Conservation (phyloP, 192 early-diverging fungal genomes). For the Umbelopsis vinacea region DNA sequence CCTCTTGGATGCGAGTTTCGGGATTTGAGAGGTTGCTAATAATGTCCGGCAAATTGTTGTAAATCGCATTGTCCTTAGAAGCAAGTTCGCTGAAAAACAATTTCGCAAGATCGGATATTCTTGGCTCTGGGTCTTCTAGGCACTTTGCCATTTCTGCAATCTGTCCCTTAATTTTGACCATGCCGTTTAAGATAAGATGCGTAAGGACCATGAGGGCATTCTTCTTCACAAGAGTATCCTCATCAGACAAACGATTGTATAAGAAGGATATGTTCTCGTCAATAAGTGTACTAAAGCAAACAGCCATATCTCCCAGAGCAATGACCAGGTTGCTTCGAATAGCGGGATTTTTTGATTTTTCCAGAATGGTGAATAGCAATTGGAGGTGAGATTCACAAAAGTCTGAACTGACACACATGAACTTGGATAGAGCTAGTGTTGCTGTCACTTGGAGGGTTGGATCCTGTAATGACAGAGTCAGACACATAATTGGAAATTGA, state of each 20-base stretch:
- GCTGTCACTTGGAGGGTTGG: conserved; percentile 88
- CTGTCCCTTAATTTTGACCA: conserved; percentile 99
- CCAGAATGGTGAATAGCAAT: conserved; percentile 87
- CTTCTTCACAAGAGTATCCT: conserved; percentile 84
- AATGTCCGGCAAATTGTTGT: conserved; percentile 99
- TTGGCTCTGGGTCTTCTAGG: conserved; percentile 82
- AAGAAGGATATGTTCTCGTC: conserved; percentile 96
- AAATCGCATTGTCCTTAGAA: conserved; percentile 97
- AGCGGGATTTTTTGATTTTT: conserved; percentile 79
- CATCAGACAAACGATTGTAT: conserved; percentile 89
- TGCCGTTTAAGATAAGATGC: conserved; percentile 96
- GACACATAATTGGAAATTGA: neutral
- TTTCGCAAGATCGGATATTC: conserved; percentile 91
- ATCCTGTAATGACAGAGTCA: conserved; percentile 51
- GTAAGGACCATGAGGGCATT: conserved; percentile 99
- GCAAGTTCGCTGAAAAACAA: conserved; percentile 97
- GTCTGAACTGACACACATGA: conserved; percentile 95
- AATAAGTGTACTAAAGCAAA: conserved; percentile 97
- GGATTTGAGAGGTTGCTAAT: conserved; percentile 87
- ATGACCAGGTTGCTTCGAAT: conserved; percentile 96
- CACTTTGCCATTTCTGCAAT: conserved; percentile 99
- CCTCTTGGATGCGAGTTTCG: conserved; percentile 73
- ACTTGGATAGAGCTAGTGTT: conserved; percentile 87
- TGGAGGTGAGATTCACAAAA: conserved; percentile 95
- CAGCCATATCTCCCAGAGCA: conserved; percentile 96